Evolutionary conservation across 169 alveolate species (phyloP).

Genomic region (Plasmodium blacklocki): DNA sequence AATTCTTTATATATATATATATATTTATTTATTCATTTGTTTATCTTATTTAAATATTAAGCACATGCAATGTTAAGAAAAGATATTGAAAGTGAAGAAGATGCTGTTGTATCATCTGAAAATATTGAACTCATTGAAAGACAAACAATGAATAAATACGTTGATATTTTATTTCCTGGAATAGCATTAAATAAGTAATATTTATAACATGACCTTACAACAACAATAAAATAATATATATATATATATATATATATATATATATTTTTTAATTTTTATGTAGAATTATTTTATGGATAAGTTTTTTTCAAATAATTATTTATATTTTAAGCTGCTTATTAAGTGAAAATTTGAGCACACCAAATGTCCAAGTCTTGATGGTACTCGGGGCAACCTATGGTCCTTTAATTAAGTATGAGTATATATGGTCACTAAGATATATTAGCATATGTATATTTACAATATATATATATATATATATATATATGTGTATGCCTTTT

Average conservation of each 20-base stretch:
- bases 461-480: background rate
- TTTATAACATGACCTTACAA: background rate
- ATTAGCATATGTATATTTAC: background rate
- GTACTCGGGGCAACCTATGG: slow-evolving; percentile 76
- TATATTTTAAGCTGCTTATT: slow-evolving; percentile 63
- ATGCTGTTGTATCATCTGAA: slow-evolving; percentile 19
- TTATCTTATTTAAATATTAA: slow-evolving; percentile 1
- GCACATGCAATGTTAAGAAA: slow-evolving; percentile 11
- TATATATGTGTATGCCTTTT: background rate
- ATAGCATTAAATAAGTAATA: slow-evolving; percentile 54
- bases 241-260: background rate
- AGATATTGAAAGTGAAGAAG: slow-evolving; percentile 20
- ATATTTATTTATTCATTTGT: background rate
- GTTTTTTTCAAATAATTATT: slow-evolving; percentile 62
- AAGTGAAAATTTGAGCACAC: slow-evolving; percentile 56
- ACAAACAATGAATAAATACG: slow-evolving; percentile 9
- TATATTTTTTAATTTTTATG: background rate
- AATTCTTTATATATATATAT: background rate
- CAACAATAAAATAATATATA: background rate
- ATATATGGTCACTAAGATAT: background rate
- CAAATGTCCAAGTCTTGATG: slow-evolving; percentile 56
- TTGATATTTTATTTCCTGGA: slow-evolving; percentile 41
- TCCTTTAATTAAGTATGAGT: slow-evolving; percentile 37
- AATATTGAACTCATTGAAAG: slow-evolving; percentile 17
- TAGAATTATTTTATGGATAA: slow-evolving; percentile 74